These are phyloP conservation scores for Coemansia sp. DNA, from an alignment of 192 early-diverging fungal species.

Conservation along the genomic window DNA sequence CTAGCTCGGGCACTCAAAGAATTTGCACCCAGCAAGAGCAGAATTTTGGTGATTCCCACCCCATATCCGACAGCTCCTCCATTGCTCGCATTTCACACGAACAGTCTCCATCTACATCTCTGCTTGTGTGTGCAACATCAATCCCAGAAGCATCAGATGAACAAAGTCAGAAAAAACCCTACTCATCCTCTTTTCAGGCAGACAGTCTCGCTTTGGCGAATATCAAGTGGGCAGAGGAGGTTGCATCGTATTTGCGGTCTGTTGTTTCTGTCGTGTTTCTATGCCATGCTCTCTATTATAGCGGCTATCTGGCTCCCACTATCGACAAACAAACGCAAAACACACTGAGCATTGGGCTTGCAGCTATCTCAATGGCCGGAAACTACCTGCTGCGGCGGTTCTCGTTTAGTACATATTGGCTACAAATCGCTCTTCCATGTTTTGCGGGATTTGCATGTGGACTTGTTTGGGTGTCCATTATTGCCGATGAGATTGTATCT, in stretches of 20 bases:
- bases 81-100: background rate
- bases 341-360: slow-evolving; percentile 1
- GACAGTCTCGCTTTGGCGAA: background rate
- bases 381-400: slow-evolving; percentile 17
- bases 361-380: slow-evolving; percentile 10
- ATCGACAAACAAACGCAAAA: background rate
- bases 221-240: slow-evolving; percentile 26
- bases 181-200: background rate
- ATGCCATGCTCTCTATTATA: slow-evolving; percentile 10
- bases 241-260: slow-evolving; percentile 23
- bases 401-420: slow-evolving; percentile 12
- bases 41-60: background rate
- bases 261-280: slow-evolving; percentile 26
- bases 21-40: background rate
- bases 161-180: background rate
- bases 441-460: slow-evolving; percentile 76
- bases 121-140: background rate
- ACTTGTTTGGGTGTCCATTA: slow-evolving; percentile 82
- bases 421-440: slow-evolving; percentile 34
- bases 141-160: background rate
- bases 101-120: background rate
- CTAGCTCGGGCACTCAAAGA: background rate
- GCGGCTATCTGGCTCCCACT: slow-evolving; percentile 1
- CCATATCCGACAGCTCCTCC: background rate
- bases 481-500: slow-evolving; percentile 89